Conservation (phyloP, 345 rosid genomes). For the Melaleuca alternifolia region DNA sequence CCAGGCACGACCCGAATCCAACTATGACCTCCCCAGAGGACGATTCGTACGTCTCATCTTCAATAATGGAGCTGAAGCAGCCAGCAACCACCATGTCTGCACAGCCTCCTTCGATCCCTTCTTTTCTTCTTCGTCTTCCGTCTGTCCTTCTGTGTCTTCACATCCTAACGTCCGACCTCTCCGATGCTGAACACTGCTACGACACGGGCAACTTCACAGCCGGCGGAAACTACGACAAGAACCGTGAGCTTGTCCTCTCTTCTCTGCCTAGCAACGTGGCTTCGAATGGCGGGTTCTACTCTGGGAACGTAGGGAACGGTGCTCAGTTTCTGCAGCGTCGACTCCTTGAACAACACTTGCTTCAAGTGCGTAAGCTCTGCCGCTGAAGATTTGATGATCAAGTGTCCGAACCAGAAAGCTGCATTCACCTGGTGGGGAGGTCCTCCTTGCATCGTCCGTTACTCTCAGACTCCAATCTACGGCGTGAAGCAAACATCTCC, state of each 20-base stretch:
- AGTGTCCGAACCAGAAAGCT: conserved; percentile 28
- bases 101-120: neutral
- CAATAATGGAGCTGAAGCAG: neutral
- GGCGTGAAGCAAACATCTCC: conserved; percentile 18
- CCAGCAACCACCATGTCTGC: neutral
- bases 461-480: conserved; percentile 10
- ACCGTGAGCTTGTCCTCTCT: conserved; percentile 3
- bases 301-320: neutral
- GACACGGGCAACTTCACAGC: neutral
- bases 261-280: neutral
- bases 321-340: conserved; percentile 22
- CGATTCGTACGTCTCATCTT: neutral
- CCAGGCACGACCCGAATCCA: too few species aligned
- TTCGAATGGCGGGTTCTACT: conserved; percentile 1
- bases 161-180: neutral
- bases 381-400: neutral
- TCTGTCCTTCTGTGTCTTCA: neutral
- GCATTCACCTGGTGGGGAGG: conserved; percentile 15
- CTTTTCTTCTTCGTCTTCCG: neutral
- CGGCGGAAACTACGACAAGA: conserved; percentile 8
- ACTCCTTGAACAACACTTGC: conserved; percentile 15
- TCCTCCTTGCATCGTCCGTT: conserved; percentile 26
- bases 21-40: neutral
- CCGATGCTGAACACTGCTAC: neutral
- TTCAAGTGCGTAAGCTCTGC: conserved; percentile 4